Evolutionary conservation across 179 eudicot genomes (phyloP), one percentile per base, ranked within the genome.

Genomic region (Nepenthes alata): DNA sequence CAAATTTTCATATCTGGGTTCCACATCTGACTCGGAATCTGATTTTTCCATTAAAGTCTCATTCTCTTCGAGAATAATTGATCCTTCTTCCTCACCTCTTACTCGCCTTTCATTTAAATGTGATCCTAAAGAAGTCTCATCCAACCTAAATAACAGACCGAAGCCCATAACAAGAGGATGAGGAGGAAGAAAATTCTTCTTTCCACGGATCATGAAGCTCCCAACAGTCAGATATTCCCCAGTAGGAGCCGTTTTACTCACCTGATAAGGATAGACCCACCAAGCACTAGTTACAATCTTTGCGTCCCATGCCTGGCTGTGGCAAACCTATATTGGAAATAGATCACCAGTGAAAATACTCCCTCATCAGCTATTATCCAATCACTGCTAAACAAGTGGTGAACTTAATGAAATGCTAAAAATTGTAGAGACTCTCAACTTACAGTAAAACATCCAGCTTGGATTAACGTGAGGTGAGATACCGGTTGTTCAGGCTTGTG

Each of bases 201-300:
- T 93, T 66, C 98, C 98, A 66, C 98, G 96, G 64, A 93, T 85
- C 96, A 93, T 93, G 83, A 93, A 93, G 76, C 96, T 93, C 68
- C 96, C 98, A 48, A 83, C 95, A 49, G 98, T 89, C 62, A 93
- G 93, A 79, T 93, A 93, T 70, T 93, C 98, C 41, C 98, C 96
- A 0, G 96, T 93, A 11, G 98, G 98, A 64, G 98, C 98, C 64
- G 98, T 86, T 77, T 93, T 93, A 63, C 93, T 86, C 65, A 93
- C 98, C 75, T 93, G 98, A 77, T 89, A 81, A 77, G 98, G 98
- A 65, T 89, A 93, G 61, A 93, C 98, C 98, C 98, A 93, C 98
- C 98, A 93, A 68, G 98, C 98, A 80, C 98, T 93, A 13, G 98
- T 93, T 36, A 93, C 96, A 63, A 93, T 93, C 82, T 93, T 93